Percentiles rank a stretch among this genome's conserved stretches.
These are phyloP conservation scores for Graphiopsis chlorocephala DNA, from an alignment of 2,329 filamentous ascomycete genomes.

Conservation along the genomic window DNA sequence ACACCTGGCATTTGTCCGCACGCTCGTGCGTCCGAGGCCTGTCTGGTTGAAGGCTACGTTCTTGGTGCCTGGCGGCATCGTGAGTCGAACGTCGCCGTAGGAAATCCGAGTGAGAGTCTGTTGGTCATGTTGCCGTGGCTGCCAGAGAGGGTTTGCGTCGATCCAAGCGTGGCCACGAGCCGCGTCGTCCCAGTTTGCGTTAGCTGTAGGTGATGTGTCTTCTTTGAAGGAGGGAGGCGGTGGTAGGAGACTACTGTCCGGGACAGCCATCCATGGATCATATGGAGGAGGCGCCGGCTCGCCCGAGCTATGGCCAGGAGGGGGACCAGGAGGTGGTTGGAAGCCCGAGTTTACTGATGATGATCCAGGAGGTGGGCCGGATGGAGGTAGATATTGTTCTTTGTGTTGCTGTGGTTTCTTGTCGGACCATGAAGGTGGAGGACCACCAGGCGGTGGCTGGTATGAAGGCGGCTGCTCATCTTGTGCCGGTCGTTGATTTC, in stretches of 20 bases:
- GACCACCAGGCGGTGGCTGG: slow-evolving; percentile 30
- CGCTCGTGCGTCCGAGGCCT: slow-evolving; percentile 50
- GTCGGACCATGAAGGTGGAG: slow-evolving; percentile 27
- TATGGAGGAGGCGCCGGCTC: slow-evolving; percentile 52
- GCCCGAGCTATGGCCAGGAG: slow-evolving; percentile 18
- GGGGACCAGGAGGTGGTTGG: slow-evolving; percentile 22
- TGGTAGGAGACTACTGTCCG: slow-evolving; percentile 69
- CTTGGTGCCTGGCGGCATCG: slow-evolving; percentile 41
- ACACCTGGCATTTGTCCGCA: slow-evolving; percentile 38
- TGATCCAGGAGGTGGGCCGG: slow-evolving; percentile 29
- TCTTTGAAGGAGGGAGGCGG: slow-evolving; percentile 68
- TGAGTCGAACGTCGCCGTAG: slow-evolving; percentile 51
- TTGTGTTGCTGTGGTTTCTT: slow-evolving; percentile 19
- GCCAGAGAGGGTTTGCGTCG: slow-evolving; percentile 55
- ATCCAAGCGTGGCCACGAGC: slow-evolving; percentile 67
- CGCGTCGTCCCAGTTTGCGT: slow-evolving; percentile 64
- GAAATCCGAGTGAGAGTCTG: slow-evolving; percentile 45
- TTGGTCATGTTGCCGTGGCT: slow-evolving; percentile 43
- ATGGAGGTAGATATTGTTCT: slow-evolving; percentile 8
- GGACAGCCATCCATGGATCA: slow-evolving; percentile 71
- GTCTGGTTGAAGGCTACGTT: slow-evolving; percentile 46
- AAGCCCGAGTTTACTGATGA: slow-evolving; percentile 37
- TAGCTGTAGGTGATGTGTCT: slow-evolving; percentile 65
- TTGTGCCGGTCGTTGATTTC: slow-evolving; percentile 16
- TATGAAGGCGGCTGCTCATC: slow-evolving; percentile 24